Base-by-base conservation (phyloP, 345 rosid genomes). In the Citrus reticulata region DNA sequence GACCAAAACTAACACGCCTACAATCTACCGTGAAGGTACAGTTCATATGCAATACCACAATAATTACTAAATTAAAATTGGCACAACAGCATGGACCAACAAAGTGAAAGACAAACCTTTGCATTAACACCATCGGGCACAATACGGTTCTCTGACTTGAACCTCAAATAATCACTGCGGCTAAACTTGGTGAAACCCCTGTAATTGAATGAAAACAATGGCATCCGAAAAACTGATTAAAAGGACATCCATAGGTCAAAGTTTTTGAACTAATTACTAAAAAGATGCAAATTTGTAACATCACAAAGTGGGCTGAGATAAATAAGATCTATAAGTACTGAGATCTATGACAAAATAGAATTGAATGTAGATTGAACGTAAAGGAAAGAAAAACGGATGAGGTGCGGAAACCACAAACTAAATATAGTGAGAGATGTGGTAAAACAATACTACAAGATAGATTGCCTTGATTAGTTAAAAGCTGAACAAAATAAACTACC, bases 121-220 rank as follows among this genome's bases (percentile, higher is more conserved):
- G 92, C 95, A 46, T 90, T 90, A 27, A 92, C 93, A 78, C 95
- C 95, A 86, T 92, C 95, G 1, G 95, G 77, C 14, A 86, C 1
- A 17, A 92, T 88, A 35, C 88, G 82, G 61, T 88, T 88, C 88
- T 89, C 93, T n/a, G 85, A 77, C 86, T 91, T 91, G 82, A 81
- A 66, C 79, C 68, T 89, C 29, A 87, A 70, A 64, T 87, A 92
- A 80, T 92, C 95, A 46, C 81, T 84, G 0, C 95, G 84, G 86
- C 70, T 90, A 76, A 86, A 84, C 86, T 92, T 92, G 0, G 95
- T 92, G 68, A 92, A 92, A 0, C 93, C 93, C 95, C 95, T 92
- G 87, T 4, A 78, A 72, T 68, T 57, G 39, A 19, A 35, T 13
- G 9, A 22, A 14, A 20, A 57, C 20, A 68, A 57, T 3, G 7